Evolutionary conservation across 805 yeast genomes (phyloP), one percentile per base, ranked within the genome.

Genomic region (Saccharomycopsis lassenensis): DNA sequence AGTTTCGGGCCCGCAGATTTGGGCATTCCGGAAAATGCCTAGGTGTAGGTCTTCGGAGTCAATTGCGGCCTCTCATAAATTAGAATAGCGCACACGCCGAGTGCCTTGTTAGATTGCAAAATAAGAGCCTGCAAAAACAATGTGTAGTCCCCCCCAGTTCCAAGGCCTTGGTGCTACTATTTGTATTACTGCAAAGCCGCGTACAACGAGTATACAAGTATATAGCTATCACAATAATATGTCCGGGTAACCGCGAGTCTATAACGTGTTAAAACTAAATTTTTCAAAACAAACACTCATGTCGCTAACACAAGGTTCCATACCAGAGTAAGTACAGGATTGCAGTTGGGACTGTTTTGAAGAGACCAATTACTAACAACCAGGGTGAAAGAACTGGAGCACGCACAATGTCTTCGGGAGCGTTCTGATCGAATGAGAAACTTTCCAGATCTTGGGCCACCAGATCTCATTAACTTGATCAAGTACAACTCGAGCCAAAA

Each of bases 1-100:
- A 77, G 91, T 48, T 89, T 87, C 57, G 95, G 95, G 0, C 95
- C 95, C 1, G 86, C 71, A 11, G 69, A 74, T 48, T 56, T 80
- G 29, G 55, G 29, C 23, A n/a, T 24, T 14, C 42, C 42, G 10
- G 45, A 41, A 22, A 17, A 28, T 27, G 33, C n/a, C n/a, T n/a
- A n/a, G n/a, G n/a, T n/a, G n/a, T n/a, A n/a, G n/a, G n/a, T n/a
- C n/a, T n/a, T n/a, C n/a, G n/a, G n/a, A n/a, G n/a, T n/a, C n/a
- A n/a, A n/a, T n/a, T n/a, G n/a, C n/a, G n/a, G n/a, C n/a, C n/a
- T n/a, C n/a, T n/a, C n/a, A n/a, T n/a, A n/a, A n/a, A n/a, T n/a
- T n/a, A n/a, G n/a, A n/a, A n/a, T n/a, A n/a, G n/a, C n/a, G n/a
- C n/a, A n/a, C n/a, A n/a, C n/a, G n/a, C n/a, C n/a, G n/a, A n/a